Conservation (phyloP, 2,329 filamentous ascomycete species). For the Chaetomium sp. region DNA sequence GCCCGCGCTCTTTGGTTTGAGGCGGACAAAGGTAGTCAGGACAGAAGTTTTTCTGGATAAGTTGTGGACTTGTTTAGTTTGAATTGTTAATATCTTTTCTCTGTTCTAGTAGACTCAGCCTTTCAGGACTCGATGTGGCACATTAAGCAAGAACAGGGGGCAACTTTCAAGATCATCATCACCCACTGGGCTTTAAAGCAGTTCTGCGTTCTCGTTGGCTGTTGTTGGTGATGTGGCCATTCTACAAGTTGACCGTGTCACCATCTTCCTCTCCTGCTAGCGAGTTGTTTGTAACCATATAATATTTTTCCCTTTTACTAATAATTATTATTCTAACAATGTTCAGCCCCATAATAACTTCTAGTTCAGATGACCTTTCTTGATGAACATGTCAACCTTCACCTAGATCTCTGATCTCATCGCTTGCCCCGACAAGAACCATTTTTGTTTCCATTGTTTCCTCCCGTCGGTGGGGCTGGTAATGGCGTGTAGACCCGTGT, state of each 20-base stretch:
- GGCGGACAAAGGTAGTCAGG: neutral
- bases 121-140: too few relatives aligned
- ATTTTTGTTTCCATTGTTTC: neutral
- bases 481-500: conserved; percentile 12
- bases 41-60: too few relatives aligned
- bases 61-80: too few relatives aligned
- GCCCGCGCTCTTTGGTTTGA: neutral
- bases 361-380: too few relatives aligned
- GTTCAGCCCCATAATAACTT: neutral
- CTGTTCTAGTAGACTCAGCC: too few relatives aligned
- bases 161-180: too few relatives aligned
- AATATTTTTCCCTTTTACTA: neutral
- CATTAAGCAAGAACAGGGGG: too few relatives aligned
- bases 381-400: too few relatives aligned
- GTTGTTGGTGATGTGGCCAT: neutral
- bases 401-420: neutral
- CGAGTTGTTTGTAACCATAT: too few relatives aligned
- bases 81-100: too few relatives aligned
- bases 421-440: neutral
- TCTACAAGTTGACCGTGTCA: neutral
- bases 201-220: too few relatives aligned
- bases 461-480: neutral
- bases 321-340: neutral
- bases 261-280: neutral
- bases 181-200: too few relatives aligned